A percentile compares a stretch with the other conserved stretches of the same genome.
These are phyloP conservation scores for Aphanomyces euteiches DNA, from an alignment of 352 stramenopile genomes.

Conservation along the genomic window DNA sequence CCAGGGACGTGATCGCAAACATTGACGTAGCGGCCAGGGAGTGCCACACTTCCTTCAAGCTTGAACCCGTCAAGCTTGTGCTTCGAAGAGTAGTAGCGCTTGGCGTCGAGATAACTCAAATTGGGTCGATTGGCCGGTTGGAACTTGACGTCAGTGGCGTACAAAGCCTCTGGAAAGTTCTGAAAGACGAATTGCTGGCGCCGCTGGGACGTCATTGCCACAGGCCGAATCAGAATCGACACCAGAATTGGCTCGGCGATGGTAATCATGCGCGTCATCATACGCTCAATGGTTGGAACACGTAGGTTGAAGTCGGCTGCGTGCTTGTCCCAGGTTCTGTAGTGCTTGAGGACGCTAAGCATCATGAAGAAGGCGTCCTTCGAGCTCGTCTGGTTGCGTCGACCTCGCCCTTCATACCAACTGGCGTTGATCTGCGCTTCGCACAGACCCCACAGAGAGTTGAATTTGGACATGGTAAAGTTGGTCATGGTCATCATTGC, in stretches of 20 bases:
- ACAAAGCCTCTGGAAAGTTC: constrained; percentile 1
- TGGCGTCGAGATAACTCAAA: not conserved
- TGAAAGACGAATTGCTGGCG: not conserved
- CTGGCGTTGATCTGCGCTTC: not conserved
- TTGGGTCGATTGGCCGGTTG: constrained; percentile 6
- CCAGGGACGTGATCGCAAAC: constrained; percentile 24
- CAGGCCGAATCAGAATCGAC: not conserved
- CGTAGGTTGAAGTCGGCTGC: not conserved
- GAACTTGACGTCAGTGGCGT: constrained; percentile 22
- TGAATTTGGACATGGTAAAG: constrained; percentile 4
- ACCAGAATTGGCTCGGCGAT: constrained; percentile 10
- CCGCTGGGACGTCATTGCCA: not conserved
- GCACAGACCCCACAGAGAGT: not conserved
- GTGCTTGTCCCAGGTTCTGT: constrained; percentile 14
- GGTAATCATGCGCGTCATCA: not conserved
- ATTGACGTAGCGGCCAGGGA: constrained; percentile 17
- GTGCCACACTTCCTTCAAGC: constrained; percentile 27
- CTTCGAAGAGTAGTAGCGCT: constrained; percentile 25
- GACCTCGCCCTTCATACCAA: constrained; percentile 10
- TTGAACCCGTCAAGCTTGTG: constrained; percentile 35
- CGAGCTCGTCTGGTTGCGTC: not conserved
- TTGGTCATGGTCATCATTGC: not conserved
- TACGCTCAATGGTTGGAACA: constrained; percentile 1
- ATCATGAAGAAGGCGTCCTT: constrained; percentile 15
- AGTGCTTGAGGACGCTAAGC: constrained; percentile 16